A percentile compares a stretch with the other conserved stretches of the same genome.
phyloP scores from a whole-genome alignment of 1,284 basidiomycete species.

The Mycosarcoma maydis region DNA sequence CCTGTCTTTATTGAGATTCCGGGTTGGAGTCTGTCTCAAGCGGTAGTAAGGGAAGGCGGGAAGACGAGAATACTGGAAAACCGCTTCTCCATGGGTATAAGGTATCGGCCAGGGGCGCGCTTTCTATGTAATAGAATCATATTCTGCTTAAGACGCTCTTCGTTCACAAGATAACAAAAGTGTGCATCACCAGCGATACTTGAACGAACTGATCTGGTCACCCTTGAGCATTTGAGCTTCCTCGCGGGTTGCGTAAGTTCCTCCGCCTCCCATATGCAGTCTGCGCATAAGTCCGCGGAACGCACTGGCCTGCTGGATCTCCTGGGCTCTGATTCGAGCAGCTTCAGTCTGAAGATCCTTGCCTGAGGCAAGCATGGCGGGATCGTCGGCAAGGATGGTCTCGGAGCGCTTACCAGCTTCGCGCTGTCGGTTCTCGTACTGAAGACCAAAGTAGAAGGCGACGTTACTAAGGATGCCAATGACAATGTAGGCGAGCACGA shows the following conservation, averaged over 20 bases:
- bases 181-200: constrained; percentile 23
- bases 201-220: constrained; percentile 37
- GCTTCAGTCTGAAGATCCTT: constrained; percentile 33
- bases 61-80: too few relatives aligned
- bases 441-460: constrained; percentile 71
- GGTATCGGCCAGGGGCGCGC: too few relatives aligned
- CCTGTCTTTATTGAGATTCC: too few relatives aligned
- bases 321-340: constrained; percentile 24
- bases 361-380: constrained; percentile 20
- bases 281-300: constrained; percentile 17
- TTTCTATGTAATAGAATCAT: too few relatives aligned
- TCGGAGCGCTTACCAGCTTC: constrained; percentile 77
- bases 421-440: constrained; percentile 74
- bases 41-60: too few relatives aligned
- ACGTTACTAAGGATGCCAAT: constrained; percentile 73
- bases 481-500: constrained; percentile 77
- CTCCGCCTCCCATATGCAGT: constrained; percentile 41
- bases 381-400: constrained; percentile 69
- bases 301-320: constrained; percentile 13
- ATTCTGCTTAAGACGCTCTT: too few relatives aligned
- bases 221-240: constrained; percentile 55
- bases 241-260: constrained; percentile 48
- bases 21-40: too few relatives aligned
- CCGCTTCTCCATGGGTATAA: too few relatives aligned
- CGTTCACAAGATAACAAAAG: too few relatives aligned